Evolutionary conservation across 2,329 filamentous ascomycete genomes (phyloP), one percentile per base, ranked within the genome.

Genomic region (Neurospora crassa): DNA sequence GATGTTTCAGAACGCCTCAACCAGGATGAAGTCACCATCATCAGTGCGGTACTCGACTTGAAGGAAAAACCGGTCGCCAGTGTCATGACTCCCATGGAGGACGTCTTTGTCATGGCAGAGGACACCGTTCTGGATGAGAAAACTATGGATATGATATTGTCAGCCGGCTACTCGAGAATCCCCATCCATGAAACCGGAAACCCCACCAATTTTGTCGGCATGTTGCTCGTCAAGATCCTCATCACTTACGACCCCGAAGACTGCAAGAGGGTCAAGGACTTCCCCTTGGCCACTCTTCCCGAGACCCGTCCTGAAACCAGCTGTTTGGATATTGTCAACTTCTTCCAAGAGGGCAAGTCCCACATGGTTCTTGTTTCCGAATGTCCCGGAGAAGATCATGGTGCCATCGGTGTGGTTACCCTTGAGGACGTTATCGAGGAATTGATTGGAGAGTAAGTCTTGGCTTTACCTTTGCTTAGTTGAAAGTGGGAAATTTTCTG

Each of bases 161-260:
- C 93, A 0, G 94, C 94, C 68, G 96, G 96, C 67, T 99, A 98
- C 81, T 98, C 96, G 14, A 88, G 96, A 72, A 98, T 99, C 75
- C 96, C 96, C 2, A 97, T 99, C 72, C 92, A 97, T 78, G 90
- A 93, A 47, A 90, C 93, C 0, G 92, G 93, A 72, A 96, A 94
- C 77, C 85, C 88, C 0, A 88, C 88, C 71, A 95, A 99, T 79
- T 99, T 97, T 81, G 91, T 98, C 40, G 96, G 96, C 74, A 99
- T 99, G 95, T 88, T 99, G 7, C 84, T 99, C 11, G 96, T 99
- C 80, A 99, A 99, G 84, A 98, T 98, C 78, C 88, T 99, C 73
- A 99, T 99, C 78, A 98, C 96, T 0, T 99, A 99, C 79, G 96
- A 99, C 75, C 96, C 96, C 0, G 96, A 99, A 80, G 96, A 99